Conservation (phyloP, 306 rosid genomes). For the Trifolium subterraneum region DNA sequence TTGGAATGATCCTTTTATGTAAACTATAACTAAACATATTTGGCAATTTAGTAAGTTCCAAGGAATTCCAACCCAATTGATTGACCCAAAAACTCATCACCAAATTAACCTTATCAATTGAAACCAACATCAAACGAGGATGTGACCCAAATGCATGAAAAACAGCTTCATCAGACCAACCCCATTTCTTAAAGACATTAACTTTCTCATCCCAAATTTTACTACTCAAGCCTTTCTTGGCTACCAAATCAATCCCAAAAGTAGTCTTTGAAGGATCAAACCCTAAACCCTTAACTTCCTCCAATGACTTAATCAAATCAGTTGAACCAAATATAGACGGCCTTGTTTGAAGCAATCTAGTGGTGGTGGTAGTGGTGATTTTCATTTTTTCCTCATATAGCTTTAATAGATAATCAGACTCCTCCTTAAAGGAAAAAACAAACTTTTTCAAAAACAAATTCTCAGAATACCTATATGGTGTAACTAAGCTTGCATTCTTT, state of each 20-base stretch:
- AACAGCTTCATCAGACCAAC: slow-evolving; percentile 57
- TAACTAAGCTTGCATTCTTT: not conserved
- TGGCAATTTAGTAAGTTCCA: not conserved
- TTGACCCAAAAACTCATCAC: slow-evolving; percentile 50
- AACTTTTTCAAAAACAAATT: not conserved
- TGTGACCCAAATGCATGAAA: slow-evolving; percentile 39
- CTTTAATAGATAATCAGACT: too few relatives aligned
- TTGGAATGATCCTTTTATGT: too few relatives aligned
- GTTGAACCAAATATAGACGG: not conserved
- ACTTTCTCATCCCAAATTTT: slow-evolving; percentile 52
- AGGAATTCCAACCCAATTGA: slow-evolving; percentile 42
- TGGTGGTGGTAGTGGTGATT: too few relatives aligned
- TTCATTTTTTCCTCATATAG: too few relatives aligned
- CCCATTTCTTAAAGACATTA: slow-evolving; percentile 54
- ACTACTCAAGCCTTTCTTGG: slow-evolving; percentile 25
- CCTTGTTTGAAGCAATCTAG: not conserved
- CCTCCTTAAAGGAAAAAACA: slow-evolving; percentile 33
- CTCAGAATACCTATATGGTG: not conserved
- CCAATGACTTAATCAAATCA: slow-evolving; percentile 22
- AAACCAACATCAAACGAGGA: slow-evolving; percentile 47
- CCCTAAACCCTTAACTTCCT: slow-evolving; percentile 55
- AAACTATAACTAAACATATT: too few relatives aligned
- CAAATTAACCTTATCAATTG: slow-evolving; percentile 49
- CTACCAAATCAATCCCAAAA: slow-evolving; percentile 42
- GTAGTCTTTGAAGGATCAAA: slow-evolving; percentile 38